These are phyloP conservation scores for Xanthoconium purpureum DNA, from an alignment of 768 basidiomycete genomes.

Conservation along the genomic window DNA sequence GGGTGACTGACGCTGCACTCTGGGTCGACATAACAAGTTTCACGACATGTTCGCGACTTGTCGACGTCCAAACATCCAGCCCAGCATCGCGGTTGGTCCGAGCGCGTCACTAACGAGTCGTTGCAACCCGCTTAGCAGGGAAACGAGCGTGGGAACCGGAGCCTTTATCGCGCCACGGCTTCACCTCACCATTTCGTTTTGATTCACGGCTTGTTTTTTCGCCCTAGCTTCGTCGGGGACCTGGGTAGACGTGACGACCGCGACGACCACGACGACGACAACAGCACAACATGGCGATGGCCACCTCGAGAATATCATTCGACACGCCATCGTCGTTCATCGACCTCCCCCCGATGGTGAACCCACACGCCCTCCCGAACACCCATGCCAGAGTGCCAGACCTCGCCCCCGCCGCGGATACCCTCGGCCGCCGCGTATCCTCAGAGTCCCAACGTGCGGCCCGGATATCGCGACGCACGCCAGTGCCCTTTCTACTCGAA, in stretches of 20 bases:
- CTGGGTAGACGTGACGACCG: conserved; percentile 12
- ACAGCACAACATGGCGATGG: conserved; percentile 16
- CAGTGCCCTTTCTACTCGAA: conserved; percentile 36
- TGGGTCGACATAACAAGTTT: neutral
- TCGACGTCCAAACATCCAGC: neutral
- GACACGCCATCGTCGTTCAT: conserved; percentile 5
- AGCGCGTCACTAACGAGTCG: neutral
- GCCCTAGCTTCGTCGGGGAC: conserved; percentile 11
- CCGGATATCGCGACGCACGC: conserved; percentile 30
- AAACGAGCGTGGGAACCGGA: conserved; percentile 23
- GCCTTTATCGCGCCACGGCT: conserved; percentile 12
- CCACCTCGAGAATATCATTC: conserved; percentile 17
- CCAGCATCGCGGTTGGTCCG: too few species aligned
- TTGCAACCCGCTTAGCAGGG: conserved; percentile 17
- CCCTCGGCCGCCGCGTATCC: conserved; percentile 21
- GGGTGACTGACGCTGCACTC: conserved; percentile 7
- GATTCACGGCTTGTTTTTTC: conserved; percentile 23
- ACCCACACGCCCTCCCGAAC: conserved; percentile 16
- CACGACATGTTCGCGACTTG: neutral
- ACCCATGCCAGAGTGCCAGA: conserved; percentile 14
- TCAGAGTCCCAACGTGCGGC: conserved; percentile 26
- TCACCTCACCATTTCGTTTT: conserved; percentile 10
- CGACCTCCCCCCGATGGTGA: conserved; percentile 10
- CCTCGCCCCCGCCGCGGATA: conserved; percentile 2
- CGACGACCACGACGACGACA: conserved; percentile 11